These are phyloP conservation scores for Ceratopteris richardii DNA, from an alignment of 75 land plant genomes.

Conservation along the genomic window DNA sequence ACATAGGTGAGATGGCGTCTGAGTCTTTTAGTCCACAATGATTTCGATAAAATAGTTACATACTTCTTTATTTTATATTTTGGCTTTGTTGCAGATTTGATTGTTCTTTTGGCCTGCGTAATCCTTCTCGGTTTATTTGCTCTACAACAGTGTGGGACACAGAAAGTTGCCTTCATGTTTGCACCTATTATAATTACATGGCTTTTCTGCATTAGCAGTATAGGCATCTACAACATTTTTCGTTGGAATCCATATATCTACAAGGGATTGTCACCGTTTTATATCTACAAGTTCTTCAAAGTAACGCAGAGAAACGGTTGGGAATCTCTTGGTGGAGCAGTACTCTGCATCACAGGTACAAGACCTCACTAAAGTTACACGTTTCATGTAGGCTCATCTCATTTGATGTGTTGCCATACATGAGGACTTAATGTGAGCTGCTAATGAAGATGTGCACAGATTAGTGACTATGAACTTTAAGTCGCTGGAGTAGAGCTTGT, in stretches of 20 bases:
- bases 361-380: conserved; percentile 8
- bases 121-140: conserved; percentile 43
- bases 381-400: conserved; percentile 4
- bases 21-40: too few species aligned
- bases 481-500: too few species aligned
- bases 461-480: too few species aligned
- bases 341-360: conserved; percentile 44
- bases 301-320: conserved; percentile 48
- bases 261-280: conserved; percentile 52
- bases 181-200: conserved; percentile 54
- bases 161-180: conserved; percentile 54
- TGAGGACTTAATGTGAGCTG: too few species aligned
- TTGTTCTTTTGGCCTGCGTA: conserved; percentile 42
- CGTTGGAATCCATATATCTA: conserved; percentile 41
- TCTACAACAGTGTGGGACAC: conserved; percentile 62
- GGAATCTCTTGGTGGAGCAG: conserved; percentile 66
- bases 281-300: conserved; percentile 43
- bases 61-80: too few species aligned
- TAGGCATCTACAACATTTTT: conserved; percentile 56
- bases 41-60: neutral
- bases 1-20: too few species aligned
- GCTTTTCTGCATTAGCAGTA: conserved; percentile 38
- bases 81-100: conserved; percentile 17
- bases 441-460: too few species aligned
- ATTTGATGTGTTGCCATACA: neutral